These are phyloP conservation scores for Sporothrix phasma DNA, from an alignment of 2,329 filamentous ascomycete genomes.

Conservation along the genomic window DNA sequence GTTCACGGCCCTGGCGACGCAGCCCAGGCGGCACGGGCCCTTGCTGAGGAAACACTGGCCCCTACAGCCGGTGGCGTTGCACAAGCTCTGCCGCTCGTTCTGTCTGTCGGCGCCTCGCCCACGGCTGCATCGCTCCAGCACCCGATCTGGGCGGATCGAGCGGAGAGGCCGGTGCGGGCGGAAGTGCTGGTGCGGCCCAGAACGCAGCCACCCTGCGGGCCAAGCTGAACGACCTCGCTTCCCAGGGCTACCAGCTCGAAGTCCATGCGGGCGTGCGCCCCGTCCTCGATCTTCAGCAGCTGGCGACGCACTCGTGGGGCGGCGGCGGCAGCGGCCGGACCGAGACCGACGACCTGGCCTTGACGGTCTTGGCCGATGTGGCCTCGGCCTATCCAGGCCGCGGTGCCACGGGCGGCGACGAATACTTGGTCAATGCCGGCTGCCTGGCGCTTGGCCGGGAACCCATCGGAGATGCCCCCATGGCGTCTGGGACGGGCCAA, in stretches of 20 bases:
- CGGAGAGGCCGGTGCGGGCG: not conserved
- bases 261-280: conserved; percentile 71
- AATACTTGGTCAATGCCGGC: conserved; percentile 61
- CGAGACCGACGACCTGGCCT: conserved; percentile 44
- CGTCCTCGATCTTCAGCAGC: conserved; percentile 66
- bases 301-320: conserved; percentile 55
- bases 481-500: not conserved
- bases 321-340: conserved; percentile 21
- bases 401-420: conserved; percentile 43
- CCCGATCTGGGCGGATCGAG: conserved; percentile 23
- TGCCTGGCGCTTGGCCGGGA: conserved; percentile 62
- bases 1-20: conserved; percentile 44
- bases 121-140: conserved; percentile 60
- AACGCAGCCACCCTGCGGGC: conserved; percentile 30
- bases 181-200: conserved; percentile 1
- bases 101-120: conserved; percentile 69
- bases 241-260: conserved; percentile 44
- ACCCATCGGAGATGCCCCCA: conserved; percentile 46
- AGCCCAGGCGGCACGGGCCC: conserved; percentile 22
- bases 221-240: conserved; percentile 31
- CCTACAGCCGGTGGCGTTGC: not conserved
- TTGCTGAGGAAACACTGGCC: not conserved
- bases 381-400: conserved; percentile 56
- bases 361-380: conserved; percentile 63
- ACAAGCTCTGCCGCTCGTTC: conserved; percentile 29